Evolutionary conservation across 306 rosid species (phyloP), one percentile per base, ranked within the genome.

Genomic region (Oxytropis ochrocephala): DNA sequence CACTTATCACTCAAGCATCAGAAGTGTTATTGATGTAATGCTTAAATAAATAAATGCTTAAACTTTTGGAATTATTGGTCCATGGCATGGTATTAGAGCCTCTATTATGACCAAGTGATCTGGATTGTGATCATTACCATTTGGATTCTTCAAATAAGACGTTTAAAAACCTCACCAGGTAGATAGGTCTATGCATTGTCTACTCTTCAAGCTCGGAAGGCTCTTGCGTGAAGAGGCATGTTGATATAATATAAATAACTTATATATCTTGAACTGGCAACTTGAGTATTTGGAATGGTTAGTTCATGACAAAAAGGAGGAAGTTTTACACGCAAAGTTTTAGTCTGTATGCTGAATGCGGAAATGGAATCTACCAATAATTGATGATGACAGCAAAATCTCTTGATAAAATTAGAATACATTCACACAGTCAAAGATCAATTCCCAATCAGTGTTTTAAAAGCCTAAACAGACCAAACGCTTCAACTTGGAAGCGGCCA

Each of bases 1-100:
- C 82, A 69, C 48, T 21, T 24, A 69, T 63, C 69, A 63, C 27
- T 47, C 44, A 21, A 32, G 36, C 24, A 49, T 18, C 69, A 66
- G 19, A 64, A 44, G 42, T 44, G 18, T 24, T 50, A 44, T 14
- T 27, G 41, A 24, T 11, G 13, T 46, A 29, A 43, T 13, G 14
- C 9, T 36, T 27, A n/a, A 8, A 16, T n/a, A 5, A 55, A 30
- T 64, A 64, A 9, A 12, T 27, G 55, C 35, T 6, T 39, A 13
- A 57, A 41, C 51, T 18, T 64, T 47, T 64, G n/a, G 16, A 29
- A 27, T 27, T 27, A 9, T 63, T 46, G 70, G 56, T 64, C 21
- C 24, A 64, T 64, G 56, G 14, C 42, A 27, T 17, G 4, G 64
- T 8, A 9, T n/a, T 56, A 7, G 7, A 54, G 60, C 11, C 16